A percentile compares a stretch with the other conserved stretches of the same genome.
Conservation (phyloP, 2,329 filamentous ascomycete species). For the Polychaeton citri region DNA sequence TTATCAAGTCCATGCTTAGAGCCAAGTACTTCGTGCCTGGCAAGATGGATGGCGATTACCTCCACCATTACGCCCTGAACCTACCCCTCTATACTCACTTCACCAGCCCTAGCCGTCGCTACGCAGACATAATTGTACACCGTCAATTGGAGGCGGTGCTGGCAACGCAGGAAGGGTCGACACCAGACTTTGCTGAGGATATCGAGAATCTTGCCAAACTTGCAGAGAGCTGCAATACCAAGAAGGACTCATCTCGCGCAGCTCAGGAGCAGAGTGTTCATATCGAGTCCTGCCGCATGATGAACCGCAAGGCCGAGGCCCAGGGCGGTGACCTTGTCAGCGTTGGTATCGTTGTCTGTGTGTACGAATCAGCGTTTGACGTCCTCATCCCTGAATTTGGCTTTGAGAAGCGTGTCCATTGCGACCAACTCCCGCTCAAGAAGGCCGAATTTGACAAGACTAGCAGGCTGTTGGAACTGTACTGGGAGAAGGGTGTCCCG, state of each 20-base stretch:
- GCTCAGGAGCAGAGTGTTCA: slow-evolving; percentile 98
- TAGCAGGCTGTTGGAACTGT: slow-evolving; percentile 83
- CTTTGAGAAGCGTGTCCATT: slow-evolving; percentile 98
- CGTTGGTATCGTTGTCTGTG: slow-evolving; percentile 89
- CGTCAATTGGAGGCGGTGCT: slow-evolving; percentile 82
- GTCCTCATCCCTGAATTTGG: slow-evolving; percentile 96
- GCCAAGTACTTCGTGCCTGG: slow-evolving; percentile 88
- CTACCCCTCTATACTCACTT: slow-evolving; percentile 93
- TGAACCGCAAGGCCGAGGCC: slow-evolving; percentile 84
- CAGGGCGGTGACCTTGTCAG: slow-evolving; percentile 83
- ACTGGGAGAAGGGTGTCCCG: slow-evolving; percentile 98
- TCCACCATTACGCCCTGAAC: slow-evolving; percentile 85
- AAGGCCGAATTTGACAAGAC: slow-evolving; percentile 99
- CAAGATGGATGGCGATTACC: slow-evolving; percentile 63
- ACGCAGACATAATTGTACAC: slow-evolving; percentile 89
- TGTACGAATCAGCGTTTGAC: slow-evolving; percentile 97
- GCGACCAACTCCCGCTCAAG: slow-evolving; percentile 91
- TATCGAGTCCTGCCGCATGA: slow-evolving; percentile 89
- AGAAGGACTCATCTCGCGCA: slow-evolving; percentile 95
- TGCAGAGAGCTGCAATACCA: slow-evolving; percentile 91
- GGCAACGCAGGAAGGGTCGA: slow-evolving; percentile 32
- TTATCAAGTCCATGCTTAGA: slow-evolving; percentile 90
- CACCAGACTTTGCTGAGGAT: slow-evolving; percentile 75
- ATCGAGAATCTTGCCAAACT: slow-evolving; percentile 81
- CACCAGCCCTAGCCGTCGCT: slow-evolving; percentile 86